Evolutionary conservation across 2,329 filamentous ascomycete genomes (phyloP).

Genomic region (Colletotrichum orchidophilum): DNA sequence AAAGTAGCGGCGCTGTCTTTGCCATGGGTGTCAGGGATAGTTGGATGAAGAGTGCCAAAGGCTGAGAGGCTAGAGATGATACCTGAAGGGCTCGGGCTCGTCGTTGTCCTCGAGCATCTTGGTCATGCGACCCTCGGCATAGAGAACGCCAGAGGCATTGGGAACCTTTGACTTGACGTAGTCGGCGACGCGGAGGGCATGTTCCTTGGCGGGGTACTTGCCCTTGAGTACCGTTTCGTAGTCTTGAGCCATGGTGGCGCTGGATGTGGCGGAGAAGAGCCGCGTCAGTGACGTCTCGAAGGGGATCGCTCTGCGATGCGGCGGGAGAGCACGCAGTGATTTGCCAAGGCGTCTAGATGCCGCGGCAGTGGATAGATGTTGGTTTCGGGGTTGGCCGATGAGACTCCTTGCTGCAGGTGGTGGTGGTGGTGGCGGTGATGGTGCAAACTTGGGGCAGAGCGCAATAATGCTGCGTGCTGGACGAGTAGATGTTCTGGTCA

Average conservation of each 20-base stretch:
- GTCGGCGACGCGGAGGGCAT: slow-evolving; percentile 84
- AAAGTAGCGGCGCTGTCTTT: slow-evolving; percentile 88
- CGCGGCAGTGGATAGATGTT: neutral
- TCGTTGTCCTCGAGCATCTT: slow-evolving; percentile 91
- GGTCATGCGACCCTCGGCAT: slow-evolving; percentile 86
- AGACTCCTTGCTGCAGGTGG: neutral
- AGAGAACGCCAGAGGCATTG: slow-evolving; percentile 76
- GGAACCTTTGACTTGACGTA: slow-evolving; percentile 76
- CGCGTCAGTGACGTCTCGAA: neutral
- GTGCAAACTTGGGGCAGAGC: neutral
- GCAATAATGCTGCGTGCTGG: slow-evolving; percentile 1
- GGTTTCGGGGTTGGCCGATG: neutral
- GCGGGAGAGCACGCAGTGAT: neutral
- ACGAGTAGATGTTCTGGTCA: slow-evolving; percentile 23
- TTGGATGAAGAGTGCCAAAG: neutral
- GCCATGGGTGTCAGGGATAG: slow-evolving; percentile 5
- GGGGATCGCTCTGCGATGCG: neutral
- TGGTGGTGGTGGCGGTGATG: neutral
- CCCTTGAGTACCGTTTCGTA: slow-evolving; percentile 65
- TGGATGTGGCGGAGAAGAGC: slow-evolving; percentile 9
- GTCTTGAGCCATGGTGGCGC: slow-evolving; percentile 38
- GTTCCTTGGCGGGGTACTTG: slow-evolving; percentile 85
- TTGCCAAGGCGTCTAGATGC: slow-evolving; percentile 11
- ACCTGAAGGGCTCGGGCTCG: slow-evolving; percentile 82
- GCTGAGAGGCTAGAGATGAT: slow-evolving; percentile 35